phyloP scores from a whole-genome alignment of 495 filamentous ascomycete species.

The Letharia lupina region DNA sequence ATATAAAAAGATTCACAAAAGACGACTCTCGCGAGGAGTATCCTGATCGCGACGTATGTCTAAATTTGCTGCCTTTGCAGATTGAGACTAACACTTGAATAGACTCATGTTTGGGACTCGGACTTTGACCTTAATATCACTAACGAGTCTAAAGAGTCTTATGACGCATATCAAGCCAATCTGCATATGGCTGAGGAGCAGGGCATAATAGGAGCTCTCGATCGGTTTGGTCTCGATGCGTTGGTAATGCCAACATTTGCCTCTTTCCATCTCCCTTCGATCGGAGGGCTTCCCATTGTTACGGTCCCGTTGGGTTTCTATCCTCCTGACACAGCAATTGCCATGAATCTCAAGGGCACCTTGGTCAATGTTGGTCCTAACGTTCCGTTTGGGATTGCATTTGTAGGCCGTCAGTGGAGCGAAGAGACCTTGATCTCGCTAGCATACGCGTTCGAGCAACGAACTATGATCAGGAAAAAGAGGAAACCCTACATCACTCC shows the following conservation, averaged over 20 bases:
- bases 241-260: conserved; percentile 35
- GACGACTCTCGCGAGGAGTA: conserved; percentile 29
- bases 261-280: conserved; percentile 26
- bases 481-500: conserved; percentile 39
- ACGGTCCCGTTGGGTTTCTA: conserved; percentile 40
- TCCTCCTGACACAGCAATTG: conserved; percentile 23
- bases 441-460: conserved; percentile 54
- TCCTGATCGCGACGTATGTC: conserved; percentile 27
- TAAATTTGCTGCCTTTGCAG: neutral
- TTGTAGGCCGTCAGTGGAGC: conserved; percentile 42
- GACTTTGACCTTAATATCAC: conserved; percentile 25
- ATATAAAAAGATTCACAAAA: conserved; percentile 31
- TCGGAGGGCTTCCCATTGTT: conserved; percentile 33
- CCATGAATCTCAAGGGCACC: conserved; percentile 18
- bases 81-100: neutral
- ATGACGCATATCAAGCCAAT: conserved; percentile 27
- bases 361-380: conserved; percentile 19
- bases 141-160: conserved; percentile 28
- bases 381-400: conserved; percentile 40
- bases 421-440: conserved; percentile 46
- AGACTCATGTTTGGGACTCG: conserved; percentile 32
- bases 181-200: conserved; percentile 27
- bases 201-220: conserved; percentile 31
- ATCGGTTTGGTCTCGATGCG: conserved; percentile 34
- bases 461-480: conserved; percentile 37